Base-by-base conservation (phyloP, 2,329 filamentous ascomycete genomes). In the Colletotrichum falcatum region DNA sequence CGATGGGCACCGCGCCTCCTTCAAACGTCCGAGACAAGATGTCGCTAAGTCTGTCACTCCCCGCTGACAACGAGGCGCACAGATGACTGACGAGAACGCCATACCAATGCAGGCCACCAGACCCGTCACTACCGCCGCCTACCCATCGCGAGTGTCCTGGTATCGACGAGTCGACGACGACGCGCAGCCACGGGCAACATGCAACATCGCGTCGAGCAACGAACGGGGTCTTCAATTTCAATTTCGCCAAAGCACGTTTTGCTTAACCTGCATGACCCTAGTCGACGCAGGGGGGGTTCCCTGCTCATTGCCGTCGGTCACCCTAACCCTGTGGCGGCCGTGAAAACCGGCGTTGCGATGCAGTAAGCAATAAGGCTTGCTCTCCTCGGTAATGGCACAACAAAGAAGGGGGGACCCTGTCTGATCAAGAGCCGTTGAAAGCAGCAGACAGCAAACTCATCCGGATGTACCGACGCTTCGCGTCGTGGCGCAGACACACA, bases 331-430 rank as follows among this genome's bases (percentile, higher is more conserved):
- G 63, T 48, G 39, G 62, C 59, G 54, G 62, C 53, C 30, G 62
- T 39, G 61, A 64, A 66, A 71, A 71, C 55, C 54, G 62, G 51
- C 46, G 59, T 72, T n/a, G 63, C 68, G 71, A 61, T 61, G 44
- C 46, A 61, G 55, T n/a, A 14, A 58, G 56, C 63, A 42, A 51
- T 62, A 51, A 70, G 61, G 63, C 49, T 54, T 26, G 66, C 7
- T 49, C 5, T 12, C 23, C 12, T 49, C 14, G 7, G 11, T 28
- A 14, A 3, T 9, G 18, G 11, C 6, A 14, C 12, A 1, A n/a
- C n/a, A n/a, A n/a, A n/a, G n/a, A n/a, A n/a, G n/a, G n/a, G 12
- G 56, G 26, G 51, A n/a, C 61, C 42, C 51, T 53, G 42, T 51
- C 44, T 30, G 33, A 42, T 12, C n/a, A 51, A 35, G 14, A 59